Percentiles rank a stretch among this genome's conserved stretches.
phyloP scores from a whole-genome alignment of 352 stramenopile genomes.

The Globisporangium iwayamae region DNA sequence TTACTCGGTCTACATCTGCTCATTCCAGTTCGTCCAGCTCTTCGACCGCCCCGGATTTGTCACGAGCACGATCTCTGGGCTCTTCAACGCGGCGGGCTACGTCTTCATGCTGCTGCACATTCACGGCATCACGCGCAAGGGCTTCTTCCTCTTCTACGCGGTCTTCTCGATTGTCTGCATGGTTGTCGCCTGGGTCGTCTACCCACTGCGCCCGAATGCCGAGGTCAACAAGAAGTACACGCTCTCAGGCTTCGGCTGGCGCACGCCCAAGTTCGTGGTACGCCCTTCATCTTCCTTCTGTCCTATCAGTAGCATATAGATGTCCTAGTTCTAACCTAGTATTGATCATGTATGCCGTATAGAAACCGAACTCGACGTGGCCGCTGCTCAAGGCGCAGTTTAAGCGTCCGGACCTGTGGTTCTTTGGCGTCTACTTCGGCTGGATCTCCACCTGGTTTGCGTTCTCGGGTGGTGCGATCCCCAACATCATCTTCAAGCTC shows the following conservation, averaged over 20 bases:
- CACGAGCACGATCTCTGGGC: constrained; percentile 37
- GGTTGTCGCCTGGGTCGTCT: constrained; percentile 24
- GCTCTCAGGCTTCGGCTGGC: constrained; percentile 23
- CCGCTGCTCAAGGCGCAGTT: constrained; percentile 21
- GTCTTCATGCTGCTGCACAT: constrained; percentile 46
- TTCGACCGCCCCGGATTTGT: constrained; percentile 42
- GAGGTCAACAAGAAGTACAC: constrained; percentile 13
- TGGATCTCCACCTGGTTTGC: constrained; percentile 31
- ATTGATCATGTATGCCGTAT: no score
- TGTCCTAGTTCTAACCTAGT: neutral
- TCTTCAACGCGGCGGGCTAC: constrained; percentile 54
- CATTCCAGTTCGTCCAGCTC: constrained; percentile 49
- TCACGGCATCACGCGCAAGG: constrained; percentile 30
- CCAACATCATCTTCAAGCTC: constrained; percentile 22
- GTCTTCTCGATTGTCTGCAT: constrained; percentile 17
- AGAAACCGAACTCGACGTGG: constrained; percentile 11
- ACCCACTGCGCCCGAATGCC: constrained; percentile 21
- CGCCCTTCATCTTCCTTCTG: neutral
- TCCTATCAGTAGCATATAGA: neutral
- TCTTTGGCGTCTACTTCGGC: constrained; percentile 30
- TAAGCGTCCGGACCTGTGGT: constrained; percentile 21
- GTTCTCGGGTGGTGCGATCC: constrained; percentile 27
- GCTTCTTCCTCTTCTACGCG: constrained; percentile 42
- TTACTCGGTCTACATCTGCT: constrained; percentile 39
- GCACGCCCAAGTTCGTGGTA: constrained; percentile 16